Evolutionary conservation across 805 yeast species (phyloP).

Genomic region (Candida dajiaensis): DNA sequence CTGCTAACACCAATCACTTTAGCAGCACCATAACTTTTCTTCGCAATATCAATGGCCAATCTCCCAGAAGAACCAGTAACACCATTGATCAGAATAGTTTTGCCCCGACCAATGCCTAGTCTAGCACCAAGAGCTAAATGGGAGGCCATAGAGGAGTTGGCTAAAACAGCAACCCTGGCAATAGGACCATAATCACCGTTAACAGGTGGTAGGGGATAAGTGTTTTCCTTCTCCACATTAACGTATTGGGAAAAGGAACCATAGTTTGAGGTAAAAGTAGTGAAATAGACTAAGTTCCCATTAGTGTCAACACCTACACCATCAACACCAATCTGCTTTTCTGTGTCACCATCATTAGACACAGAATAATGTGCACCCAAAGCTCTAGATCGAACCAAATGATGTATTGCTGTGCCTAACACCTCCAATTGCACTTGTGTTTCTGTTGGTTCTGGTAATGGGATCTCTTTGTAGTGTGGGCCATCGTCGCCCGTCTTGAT

Average conservation of each 20-base stretch:
- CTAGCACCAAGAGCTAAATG: slow-evolving; percentile 5
- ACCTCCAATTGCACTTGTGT: background rate
- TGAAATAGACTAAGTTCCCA: background rate
- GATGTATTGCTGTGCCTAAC: background rate
- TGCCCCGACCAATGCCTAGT: background rate
- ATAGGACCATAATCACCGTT: background rate
- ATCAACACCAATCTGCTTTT: background rate
- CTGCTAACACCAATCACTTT: slow-evolving; percentile 8
- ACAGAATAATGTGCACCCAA: background rate
- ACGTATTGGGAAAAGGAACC: slow-evolving; percentile 7
- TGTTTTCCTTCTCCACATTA: slow-evolving; percentile 1
- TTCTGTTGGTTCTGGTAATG: background rate
- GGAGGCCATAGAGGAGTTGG: slow-evolving; percentile 10
- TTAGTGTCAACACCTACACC: background rate
- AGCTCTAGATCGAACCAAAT: background rate
- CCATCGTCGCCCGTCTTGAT: background rate
- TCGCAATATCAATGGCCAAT: slow-evolving; percentile 6
- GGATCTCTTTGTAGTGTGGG: background rate
- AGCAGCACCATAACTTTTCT: slow-evolving; percentile 1
- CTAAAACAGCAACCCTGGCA: slow-evolving; percentile 4
- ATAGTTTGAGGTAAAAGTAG: slow-evolving; percentile 1
- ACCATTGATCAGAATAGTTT: slow-evolving; percentile 6
- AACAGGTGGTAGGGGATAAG: background rate
- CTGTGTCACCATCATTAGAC: background rate
- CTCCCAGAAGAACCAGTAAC: slow-evolving; percentile 8